Conservation (phyloP, 352 stramenopile species). For the Globisporangium parvum region DNA sequence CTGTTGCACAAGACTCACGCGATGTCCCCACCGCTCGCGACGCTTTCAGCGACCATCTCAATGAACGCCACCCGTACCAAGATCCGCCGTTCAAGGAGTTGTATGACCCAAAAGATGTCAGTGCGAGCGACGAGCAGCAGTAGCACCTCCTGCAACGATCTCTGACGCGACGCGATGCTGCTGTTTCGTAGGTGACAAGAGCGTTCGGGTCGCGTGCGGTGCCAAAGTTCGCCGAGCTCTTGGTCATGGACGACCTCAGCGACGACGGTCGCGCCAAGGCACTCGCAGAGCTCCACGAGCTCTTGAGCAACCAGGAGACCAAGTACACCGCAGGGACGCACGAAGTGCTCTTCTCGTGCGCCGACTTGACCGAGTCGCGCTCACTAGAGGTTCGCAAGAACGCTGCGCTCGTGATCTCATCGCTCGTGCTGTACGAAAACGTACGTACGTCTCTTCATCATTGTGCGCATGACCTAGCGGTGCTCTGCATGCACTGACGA, state of each 20-base stretch:
- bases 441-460: conserved; percentile 14
- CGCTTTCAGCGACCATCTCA: conserved; percentile 40
- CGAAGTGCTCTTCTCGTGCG: conserved; percentile 50
- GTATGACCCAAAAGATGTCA: conserved; percentile 44
- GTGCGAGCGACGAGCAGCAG: background rate
- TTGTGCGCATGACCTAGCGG: background rate
- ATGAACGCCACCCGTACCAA: conserved; percentile 51
- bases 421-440: conserved; percentile 48
- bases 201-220: conserved; percentile 48
- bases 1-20: background rate
- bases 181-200: conserved; percentile 35
- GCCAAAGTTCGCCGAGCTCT: conserved; percentile 53
- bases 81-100: conserved; percentile 52
- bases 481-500: background rate
- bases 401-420: conserved; percentile 40
- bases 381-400: conserved; percentile 35
- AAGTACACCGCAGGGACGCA: conserved; percentile 45
- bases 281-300: conserved; percentile 39
- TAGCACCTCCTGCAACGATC: background rate
- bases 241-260: conserved; percentile 44
- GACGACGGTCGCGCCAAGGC: conserved; percentile 46
- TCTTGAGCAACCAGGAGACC: conserved; percentile 52
- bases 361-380: conserved; percentile 35
- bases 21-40: background rate
- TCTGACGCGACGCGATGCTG: background rate